Percentiles rank a stretch among this genome's conserved stretches.
Evolutionary conservation across 1,284 basidiomycete species (phyloP).

Genomic region (Dichomitus squalens): DNA sequence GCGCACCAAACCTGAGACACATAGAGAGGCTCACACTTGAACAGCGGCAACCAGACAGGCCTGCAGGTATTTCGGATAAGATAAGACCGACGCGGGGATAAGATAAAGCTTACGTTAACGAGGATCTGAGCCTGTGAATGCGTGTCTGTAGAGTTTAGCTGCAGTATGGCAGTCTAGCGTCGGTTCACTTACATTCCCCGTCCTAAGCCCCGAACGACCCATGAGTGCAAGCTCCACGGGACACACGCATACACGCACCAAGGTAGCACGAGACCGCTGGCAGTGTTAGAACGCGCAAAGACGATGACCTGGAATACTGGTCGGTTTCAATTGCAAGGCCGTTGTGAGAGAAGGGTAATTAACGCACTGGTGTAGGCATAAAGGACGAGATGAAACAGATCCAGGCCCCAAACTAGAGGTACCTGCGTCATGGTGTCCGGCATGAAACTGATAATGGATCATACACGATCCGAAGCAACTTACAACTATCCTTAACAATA

Average conservation of each 20-base stretch:
- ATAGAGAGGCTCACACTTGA: background rate
- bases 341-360: background rate
- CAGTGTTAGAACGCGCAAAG: background rate
- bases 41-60: background rate
- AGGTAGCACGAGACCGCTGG: background rate
- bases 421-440: background rate
- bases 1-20: background rate
- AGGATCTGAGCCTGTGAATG: background rate
- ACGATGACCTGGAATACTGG: background rate
- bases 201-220: background rate
- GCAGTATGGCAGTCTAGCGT: too few species aligned
- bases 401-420: background rate
- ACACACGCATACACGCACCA: background rate
- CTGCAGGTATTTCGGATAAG: background rate
- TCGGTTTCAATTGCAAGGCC: background rate
- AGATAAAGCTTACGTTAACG: background rate
- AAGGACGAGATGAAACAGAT: conserved; percentile 1
- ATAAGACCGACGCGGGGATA: background rate
- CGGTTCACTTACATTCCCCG: background rate
- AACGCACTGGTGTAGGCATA: conserved; percentile 1
- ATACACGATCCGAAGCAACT: background rate
- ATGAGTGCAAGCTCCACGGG: background rate
- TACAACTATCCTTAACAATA: background rate
- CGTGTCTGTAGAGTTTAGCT: too few species aligned
- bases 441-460: background rate